Conservation (phyloP, 192 early-diverging fungal genomes). For the Phycomyces nitens region DNA sequence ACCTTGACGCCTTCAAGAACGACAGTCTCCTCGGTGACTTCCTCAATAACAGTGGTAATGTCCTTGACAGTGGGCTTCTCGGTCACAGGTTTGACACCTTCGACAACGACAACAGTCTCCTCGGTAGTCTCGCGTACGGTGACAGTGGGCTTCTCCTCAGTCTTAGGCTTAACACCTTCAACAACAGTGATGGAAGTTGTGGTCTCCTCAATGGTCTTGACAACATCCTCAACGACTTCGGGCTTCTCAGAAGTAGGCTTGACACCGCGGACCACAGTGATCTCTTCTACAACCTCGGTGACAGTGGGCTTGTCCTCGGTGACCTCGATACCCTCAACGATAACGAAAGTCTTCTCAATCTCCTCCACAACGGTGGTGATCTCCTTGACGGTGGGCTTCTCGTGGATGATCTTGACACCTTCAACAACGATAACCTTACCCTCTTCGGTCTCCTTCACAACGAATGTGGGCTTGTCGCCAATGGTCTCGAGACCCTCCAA, state of each 20-base stretch:
- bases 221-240: background rate
- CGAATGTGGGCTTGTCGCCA: background rate
- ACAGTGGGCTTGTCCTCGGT: background rate
- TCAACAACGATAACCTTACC: background rate
- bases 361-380: too few relatives aligned
- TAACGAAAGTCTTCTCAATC: background rate
- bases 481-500: background rate
- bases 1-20: background rate
- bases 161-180: background rate
- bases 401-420: background rate
- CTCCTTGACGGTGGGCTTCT: background rate
- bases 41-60: too few relatives aligned
- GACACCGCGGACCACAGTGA: background rate
- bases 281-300: background rate
- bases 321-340: background rate
- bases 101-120: background rate
- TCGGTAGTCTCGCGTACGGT: background rate
- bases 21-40: background rate
- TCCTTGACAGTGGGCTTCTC: background rate
- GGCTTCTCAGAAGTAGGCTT: background rate
- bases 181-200: background rate
- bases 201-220: slow-evolving; percentile 7
- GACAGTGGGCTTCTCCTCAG: background rate
- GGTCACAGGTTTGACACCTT: background rate
- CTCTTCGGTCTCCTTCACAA: background rate